Base-by-base conservation (phyloP, 257 asterid genomes). In the Primulina tabacum region DNA sequence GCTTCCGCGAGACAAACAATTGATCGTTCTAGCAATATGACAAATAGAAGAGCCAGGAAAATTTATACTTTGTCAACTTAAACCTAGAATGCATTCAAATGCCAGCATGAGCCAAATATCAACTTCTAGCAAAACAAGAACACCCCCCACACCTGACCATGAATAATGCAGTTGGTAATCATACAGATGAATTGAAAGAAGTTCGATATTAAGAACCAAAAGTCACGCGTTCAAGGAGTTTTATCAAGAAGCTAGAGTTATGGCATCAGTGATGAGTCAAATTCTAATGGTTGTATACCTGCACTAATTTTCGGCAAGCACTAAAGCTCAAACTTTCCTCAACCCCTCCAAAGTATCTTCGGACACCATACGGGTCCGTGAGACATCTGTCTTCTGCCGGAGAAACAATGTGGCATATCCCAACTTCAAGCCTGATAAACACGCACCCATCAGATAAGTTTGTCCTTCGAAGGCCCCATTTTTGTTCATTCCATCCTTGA, bases 311-410 rank as follows among this genome's bases (percentile, higher is more conserved):
- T 78, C 78, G 84, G 93, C 96, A 91, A 43, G 96, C 82, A 56
- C 71, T 81, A 79, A 94, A 94, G 85, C 99, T 88, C 89, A 94
- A 73, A 71, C 81, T 81, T 72, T 87, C 97, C 80, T 87, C 92
- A 32, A 77, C 80, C 43, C 81, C 80, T 35, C 83, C 82, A 43
- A 60, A 52, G 76, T 73, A 74, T 72, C 79, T 79, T 35, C 74
- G 85, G 33, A 79, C 77, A 50, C 69, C 77, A 14, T 43, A 75
- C 8, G 82, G 75, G 32, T 8, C 43, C 17, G 66, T 30, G 33
- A 79, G 62, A 65, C 70, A 72, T 64, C 64, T 34, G 40, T 71
- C 64, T 62, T 81, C 86, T 4, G 80, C 64, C 58, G 53, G 84
- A 71, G 80, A 79, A 60, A 62, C 68, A 7, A 28, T 68, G 64